Percentiles rank a stretch among this genome's conserved stretches.
Evolutionary conservation across 306 rosid species (phyloP).

Genomic region (Purshia tridentata): DNA sequence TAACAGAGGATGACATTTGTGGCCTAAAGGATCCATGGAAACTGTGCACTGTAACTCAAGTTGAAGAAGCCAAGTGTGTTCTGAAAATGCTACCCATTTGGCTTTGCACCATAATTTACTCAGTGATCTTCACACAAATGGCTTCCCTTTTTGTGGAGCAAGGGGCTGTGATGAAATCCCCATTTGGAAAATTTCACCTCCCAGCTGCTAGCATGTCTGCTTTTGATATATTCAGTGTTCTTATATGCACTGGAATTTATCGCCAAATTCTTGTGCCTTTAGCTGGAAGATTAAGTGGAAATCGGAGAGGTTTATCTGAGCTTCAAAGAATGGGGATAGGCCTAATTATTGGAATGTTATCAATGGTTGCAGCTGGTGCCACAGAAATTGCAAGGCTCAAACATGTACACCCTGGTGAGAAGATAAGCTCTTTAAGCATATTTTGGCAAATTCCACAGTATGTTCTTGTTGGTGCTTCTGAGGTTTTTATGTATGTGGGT

Average conservation of each 20-base stretch:
- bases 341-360: constrained; percentile 47
- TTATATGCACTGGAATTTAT: constrained; percentile 50
- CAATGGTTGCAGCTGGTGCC: constrained; percentile 63
- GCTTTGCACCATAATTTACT: constrained; percentile 76
- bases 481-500: constrained; percentile 71
- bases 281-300: constrained; percentile 32
- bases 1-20: constrained; percentile 20
- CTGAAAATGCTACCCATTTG: constrained; percentile 69
- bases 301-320: constrained; percentile 51
- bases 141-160: constrained; percentile 78
- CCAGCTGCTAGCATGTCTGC: constrained; percentile 84
- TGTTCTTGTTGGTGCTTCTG: constrained; percentile 65
- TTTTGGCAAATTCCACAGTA: constrained; percentile 75
- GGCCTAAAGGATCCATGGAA: constrained; percentile 47
- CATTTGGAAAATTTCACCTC: constrained; percentile 38
- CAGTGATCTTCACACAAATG: constrained; percentile 78
- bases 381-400: constrained; percentile 55
- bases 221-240: constrained; percentile 61
- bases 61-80: constrained; percentile 81
- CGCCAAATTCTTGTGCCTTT: constrained; percentile 49
- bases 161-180: constrained; percentile 62
- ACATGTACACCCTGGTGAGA: constrained; percentile 32
- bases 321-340: constrained; percentile 76
- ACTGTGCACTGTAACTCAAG: constrained; percentile 67
- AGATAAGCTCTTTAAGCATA: constrained; percentile 56